phyloP scores from a whole-genome alignment of 805 yeast genomes.

The Starmerella kuoi region DNA sequence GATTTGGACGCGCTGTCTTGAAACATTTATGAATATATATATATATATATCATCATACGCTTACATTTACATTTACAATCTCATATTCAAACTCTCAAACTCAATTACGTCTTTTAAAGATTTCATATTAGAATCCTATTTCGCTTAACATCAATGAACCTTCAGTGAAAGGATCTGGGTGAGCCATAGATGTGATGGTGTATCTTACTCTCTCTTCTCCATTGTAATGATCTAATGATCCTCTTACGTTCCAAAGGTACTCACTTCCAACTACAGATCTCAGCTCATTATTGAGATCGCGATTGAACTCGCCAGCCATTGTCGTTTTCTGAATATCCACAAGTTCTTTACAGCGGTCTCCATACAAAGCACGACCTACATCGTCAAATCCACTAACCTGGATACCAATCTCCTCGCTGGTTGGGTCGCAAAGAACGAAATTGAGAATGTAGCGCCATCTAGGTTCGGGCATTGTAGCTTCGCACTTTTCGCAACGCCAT shows the following conservation, averaged over 20 bases:
- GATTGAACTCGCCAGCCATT: constrained; percentile 28
- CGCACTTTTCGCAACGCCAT: constrained; percentile 93
- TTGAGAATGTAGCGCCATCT: constrained; percentile 68
- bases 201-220: constrained; percentile 59
- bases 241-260: constrained; percentile 63
- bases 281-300: constrained; percentile 36
- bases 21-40: no score
- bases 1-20: no score
- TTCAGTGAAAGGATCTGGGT: constrained; percentile 13
- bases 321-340: constrained; percentile 23
- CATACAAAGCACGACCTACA: constrained; percentile 58
- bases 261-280: constrained; percentile 51
- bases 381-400: constrained; percentile 86
- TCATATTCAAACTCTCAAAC: no score
- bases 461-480: constrained; percentile 54
- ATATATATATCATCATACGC: no score
- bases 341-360: constrained; percentile 52
- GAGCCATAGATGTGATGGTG: constrained; percentile 40
- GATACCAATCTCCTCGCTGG: constrained; percentile 31
- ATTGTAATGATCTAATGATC: constrained; percentile 72
- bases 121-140: constrained; percentile 11
- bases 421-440: constrained; percentile 73
- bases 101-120: background rate
- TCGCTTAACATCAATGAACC: constrained; percentile 14
- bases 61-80: no score